phyloP scores from a whole-genome alignment of 345 rosid species.

The Psidium guajava region DNA sequence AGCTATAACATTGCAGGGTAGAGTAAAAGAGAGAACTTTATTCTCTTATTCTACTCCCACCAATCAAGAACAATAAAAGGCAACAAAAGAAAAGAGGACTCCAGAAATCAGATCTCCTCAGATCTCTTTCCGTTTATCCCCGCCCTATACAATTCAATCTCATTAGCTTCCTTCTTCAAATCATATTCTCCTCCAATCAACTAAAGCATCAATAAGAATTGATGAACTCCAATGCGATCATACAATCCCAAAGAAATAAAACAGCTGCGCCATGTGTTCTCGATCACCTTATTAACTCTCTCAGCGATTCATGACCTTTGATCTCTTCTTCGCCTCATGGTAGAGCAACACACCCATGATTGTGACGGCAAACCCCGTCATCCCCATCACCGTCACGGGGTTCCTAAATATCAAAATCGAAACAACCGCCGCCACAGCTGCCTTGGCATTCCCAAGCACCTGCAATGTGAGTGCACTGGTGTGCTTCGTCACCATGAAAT shows the following conservation, averaged over 20 bases:
- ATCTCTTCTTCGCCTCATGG: conserved; percentile 99
- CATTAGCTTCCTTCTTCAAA: background rate
- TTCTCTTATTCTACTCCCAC: conserved; percentile 24
- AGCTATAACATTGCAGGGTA: conserved; percentile 13
- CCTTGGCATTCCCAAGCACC: conserved; percentile 98
- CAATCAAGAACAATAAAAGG: conserved; percentile 7
- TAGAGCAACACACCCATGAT: conserved; percentile 96
- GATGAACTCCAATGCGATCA: background rate
- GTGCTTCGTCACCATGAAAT: conserved; percentile 95
- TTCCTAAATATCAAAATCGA: conserved; percentile 87
- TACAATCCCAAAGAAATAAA: background rate
- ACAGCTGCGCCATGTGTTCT: conserved; percentile 21
- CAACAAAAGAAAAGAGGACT: background rate
- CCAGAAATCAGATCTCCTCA: conserved; percentile 7
- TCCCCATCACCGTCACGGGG: conserved; percentile 92
- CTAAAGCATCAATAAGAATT: conserved; percentile 1
- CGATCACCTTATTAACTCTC: background rate
- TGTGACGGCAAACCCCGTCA: conserved; percentile 79
- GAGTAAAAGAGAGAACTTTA: conserved; percentile 26
- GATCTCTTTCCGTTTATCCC: conserved; percentile 10
- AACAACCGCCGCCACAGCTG: conserved; percentile 90
- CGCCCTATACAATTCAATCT: conserved; percentile 37
- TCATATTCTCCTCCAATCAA: background rate
- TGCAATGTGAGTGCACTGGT: conserved; percentile 95
- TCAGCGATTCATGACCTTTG: conserved; percentile 27